These are phyloP conservation scores for Suillus plorans DNA, from an alignment of 768 basidiomycete species.

Conservation along the genomic window DNA sequence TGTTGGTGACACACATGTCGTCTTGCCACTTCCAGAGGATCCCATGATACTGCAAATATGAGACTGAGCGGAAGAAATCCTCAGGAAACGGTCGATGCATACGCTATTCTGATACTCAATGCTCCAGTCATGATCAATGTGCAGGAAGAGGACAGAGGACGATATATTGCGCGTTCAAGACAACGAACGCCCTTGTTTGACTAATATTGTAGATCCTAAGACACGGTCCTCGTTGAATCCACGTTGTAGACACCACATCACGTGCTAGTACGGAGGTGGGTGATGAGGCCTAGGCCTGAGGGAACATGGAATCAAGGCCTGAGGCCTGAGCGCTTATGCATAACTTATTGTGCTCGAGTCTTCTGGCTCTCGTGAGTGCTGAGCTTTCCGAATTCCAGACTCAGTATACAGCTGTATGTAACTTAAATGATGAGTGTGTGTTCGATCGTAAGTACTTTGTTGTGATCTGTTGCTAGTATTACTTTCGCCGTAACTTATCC, in stretches of 20 bases:
- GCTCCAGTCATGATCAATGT: not conserved
- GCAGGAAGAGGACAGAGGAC: not conserved
- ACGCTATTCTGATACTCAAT: constrained; percentile 29
- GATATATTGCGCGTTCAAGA: not conserved
- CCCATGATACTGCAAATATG: constrained; percentile 11
- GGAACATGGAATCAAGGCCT: not conserved
- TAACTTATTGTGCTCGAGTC: not conserved
- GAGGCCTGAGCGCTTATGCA: not conserved
- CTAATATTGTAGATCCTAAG: not conserved
- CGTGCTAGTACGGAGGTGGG: not conserved
- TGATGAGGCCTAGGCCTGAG: not conserved
- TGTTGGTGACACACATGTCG: constrained; percentile 8
- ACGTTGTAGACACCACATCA: not conserved
- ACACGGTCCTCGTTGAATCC: not conserved
- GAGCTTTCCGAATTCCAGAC: not conserved
- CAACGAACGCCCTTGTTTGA: not conserved
- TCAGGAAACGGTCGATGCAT: constrained; percentile 8
- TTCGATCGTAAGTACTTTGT: not conserved
- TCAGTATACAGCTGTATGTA: not conserved
- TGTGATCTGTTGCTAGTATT: not conserved
- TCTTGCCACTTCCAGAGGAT: constrained; percentile 16
- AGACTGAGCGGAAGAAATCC: not conserved
- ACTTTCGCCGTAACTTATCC: not conserved
- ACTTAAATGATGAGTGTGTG: not conserved
- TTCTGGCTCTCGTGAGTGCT: not conserved